Percentiles rank a stretch among this genome's conserved stretches.
These are phyloP conservation scores for Penicillium sp. DNA, from an alignment of 2,329 filamentous ascomycete species.

Conservation along the genomic window DNA sequence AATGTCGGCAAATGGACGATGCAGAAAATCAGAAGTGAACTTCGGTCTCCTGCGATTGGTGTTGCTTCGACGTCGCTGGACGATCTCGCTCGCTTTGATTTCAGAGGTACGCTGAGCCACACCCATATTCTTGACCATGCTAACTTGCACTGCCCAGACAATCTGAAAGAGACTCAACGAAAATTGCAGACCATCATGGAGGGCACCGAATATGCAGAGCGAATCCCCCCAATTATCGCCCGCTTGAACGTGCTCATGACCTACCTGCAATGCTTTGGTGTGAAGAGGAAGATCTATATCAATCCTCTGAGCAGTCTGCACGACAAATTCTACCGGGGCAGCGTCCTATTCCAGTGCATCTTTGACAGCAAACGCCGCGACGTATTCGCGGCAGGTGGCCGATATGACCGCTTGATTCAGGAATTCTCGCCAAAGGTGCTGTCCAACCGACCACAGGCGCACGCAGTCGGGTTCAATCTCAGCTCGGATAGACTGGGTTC, in stretches of 20 bases:
- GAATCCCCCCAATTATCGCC: slow-evolving; percentile 60
- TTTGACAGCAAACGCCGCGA: slow-evolving; percentile 78
- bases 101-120: slow-evolving; percentile 59
- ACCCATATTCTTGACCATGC: slow-evolving; percentile 48
- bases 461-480: slow-evolving; percentile 89
- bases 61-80: slow-evolving; percentile 87
- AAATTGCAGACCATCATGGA: slow-evolving; percentile 58
- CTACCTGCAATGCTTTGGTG: slow-evolving; percentile 71
- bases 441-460: slow-evolving; percentile 62
- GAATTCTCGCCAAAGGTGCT: slow-evolving; percentile 73
- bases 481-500: slow-evolving; percentile 79
- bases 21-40: slow-evolving; percentile 76
- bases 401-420: slow-evolving; percentile 86
- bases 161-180: slow-evolving; percentile 70
- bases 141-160: slow-evolving; percentile 55
- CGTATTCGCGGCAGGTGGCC: slow-evolving; percentile 88
- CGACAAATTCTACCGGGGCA: slow-evolving; percentile 83
- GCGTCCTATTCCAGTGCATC: slow-evolving; percentile 85
- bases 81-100: slow-evolving; percentile 87
- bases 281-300: slow-evolving; percentile 77
- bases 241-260: slow-evolving; percentile 76
- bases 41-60: slow-evolving; percentile 77
- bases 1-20: slow-evolving; percentile 79
- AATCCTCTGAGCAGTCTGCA: slow-evolving; percentile 84
- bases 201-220: slow-evolving; percentile 53